Evolutionary conservation across 345 rosid genomes (phyloP), one percentile per base, ranked within the genome.

Genomic region (Arabidopsis arenosa): DNA sequence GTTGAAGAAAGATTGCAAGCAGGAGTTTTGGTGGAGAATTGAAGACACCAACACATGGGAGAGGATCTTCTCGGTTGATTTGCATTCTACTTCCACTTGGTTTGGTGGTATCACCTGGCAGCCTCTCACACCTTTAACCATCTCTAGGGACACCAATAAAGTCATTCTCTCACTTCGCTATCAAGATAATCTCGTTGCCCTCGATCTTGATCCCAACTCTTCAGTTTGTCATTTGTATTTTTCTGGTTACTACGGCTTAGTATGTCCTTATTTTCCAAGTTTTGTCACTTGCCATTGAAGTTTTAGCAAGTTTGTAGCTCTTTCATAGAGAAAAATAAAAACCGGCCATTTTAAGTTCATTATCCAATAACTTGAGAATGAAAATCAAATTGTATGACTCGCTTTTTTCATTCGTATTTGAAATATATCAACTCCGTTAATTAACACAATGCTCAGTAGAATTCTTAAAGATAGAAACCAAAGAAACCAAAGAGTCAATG

Each of bases 401-500:
- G 32, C 32, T 28, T 28, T 3, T 28, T 23, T 23, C 26, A 23
- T 23, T 23, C 26, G 26, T 23, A 23, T 23, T 23, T 28, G 32
- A 28, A 28, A 28, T 28, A 28, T 28, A 3, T 4, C 4, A 28
- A 28, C 32, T 28, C 32, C 32, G 4, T 28, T 28, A 28, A 28
- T 28, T 28, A 28, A 28, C 32, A 28, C 32, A 28, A 28, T 28
- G 32, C 32, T 28, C 32, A 4, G 32, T 28, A 28, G 32, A 4
- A 28, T 28, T 28, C 32, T 28, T 3, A 28, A 28, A 28, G 32
- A 28, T 3, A 3, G 32, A 28, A 28, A 28, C 32, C 32, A 28
- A 28, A 28, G 32, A 28, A 28, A 28, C n/a, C n/a, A n/a, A n/a
- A n/a, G 26, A 23, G 1, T 18, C 21, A 0, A 90, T 93, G 98